Percentiles rank a stretch among this genome's conserved stretches.
Evolutionary conservation across 768 basidiomycete genomes (phyloP).

Genomic region (Collybiopsis confluens): DNA sequence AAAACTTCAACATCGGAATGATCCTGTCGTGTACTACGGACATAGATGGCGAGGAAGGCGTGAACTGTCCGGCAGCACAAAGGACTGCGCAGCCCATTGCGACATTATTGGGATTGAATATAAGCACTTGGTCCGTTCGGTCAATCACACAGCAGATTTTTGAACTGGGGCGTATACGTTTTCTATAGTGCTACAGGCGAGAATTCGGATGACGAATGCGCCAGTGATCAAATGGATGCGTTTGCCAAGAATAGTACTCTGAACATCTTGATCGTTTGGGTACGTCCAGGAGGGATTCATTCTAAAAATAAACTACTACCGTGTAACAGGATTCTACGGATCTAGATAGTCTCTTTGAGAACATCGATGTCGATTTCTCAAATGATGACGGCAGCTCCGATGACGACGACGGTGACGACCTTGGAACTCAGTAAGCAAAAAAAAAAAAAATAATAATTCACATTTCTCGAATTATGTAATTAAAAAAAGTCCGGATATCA

Average conservation of each 20-base stretch:
- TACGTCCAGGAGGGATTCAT: not conserved
- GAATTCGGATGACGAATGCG: constrained; percentile 22
- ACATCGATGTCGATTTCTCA: not conserved
- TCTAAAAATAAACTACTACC: too few relatives aligned
- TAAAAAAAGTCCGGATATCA: constrained; percentile 1
- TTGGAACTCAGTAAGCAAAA: not conserved
- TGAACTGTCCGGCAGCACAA: constrained; percentile 17
- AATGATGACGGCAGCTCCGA: not conserved
- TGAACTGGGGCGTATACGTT: too few relatives aligned
- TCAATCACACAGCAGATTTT: not conserved
- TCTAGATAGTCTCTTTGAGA: not conserved
- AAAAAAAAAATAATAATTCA: not conserved
- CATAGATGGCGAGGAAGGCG: constrained; percentile 15
- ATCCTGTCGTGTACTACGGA: constrained; percentile 21
- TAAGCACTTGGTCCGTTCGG: constrained; percentile 20
- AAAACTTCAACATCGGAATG: constrained; percentile 18
- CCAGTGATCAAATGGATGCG: constrained; percentile 15
- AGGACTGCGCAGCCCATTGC: constrained; percentile 20
- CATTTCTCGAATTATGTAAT: not conserved
- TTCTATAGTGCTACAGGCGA: constrained; percentile 25
- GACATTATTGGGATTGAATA: constrained; percentile 17
- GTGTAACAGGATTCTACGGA: not conserved
- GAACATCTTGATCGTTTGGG: constrained; percentile 23
- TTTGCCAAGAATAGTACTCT: constrained; percentile 21
- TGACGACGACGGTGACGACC: constrained; percentile 1